Evolutionary conservation across 768 basidiomycete species (phyloP).

Genomic region (Mycena rosella): DNA sequence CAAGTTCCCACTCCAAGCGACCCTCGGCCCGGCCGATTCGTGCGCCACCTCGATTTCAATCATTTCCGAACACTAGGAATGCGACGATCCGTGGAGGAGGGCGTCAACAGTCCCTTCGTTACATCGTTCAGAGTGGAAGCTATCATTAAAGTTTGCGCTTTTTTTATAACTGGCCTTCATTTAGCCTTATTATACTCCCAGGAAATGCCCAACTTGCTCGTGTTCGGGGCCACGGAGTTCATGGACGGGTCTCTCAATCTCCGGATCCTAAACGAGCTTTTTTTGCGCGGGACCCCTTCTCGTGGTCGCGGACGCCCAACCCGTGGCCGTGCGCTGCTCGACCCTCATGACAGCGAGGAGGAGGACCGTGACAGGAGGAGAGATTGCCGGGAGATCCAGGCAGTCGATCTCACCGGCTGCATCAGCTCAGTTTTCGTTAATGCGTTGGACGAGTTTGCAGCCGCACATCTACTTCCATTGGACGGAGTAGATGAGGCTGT

Average conservation of each 20-base stretch:
- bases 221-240: constrained; percentile 98
- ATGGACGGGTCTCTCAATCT: constrained; percentile 95
- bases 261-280: constrained; percentile 88
- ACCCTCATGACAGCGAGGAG: constrained; percentile 73
- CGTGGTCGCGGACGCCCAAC: constrained; percentile 76
- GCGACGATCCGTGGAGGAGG: constrained; percentile 92
- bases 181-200: constrained; percentile 47
- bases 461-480: constrained; percentile 66
- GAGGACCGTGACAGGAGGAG: constrained; percentile 81
- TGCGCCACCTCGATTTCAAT: constrained; percentile 92
- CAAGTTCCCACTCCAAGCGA: constrained; percentile 78
- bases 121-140: constrained; percentile 88
- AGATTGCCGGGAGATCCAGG: constrained; percentile 85
- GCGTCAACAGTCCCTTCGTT: constrained; percentile 91
- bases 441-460: constrained; percentile 87
- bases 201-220: constrained; percentile 89
- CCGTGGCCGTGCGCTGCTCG: constrained; percentile 70
- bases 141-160: constrained; percentile 73
- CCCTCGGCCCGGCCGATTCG: constrained; percentile 82
- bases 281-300: constrained; percentile 85
- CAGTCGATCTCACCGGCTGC: constrained; percentile 95
- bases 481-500: constrained; percentile 62
- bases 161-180: constrained; percentile 22
- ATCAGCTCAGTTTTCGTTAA: constrained; percentile 92
- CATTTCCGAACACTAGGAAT: constrained; percentile 98